These are phyloP conservation scores for Carallia pectinifolia DNA, from an alignment of 345 rosid genomes.

Conservation along the genomic window DNA sequence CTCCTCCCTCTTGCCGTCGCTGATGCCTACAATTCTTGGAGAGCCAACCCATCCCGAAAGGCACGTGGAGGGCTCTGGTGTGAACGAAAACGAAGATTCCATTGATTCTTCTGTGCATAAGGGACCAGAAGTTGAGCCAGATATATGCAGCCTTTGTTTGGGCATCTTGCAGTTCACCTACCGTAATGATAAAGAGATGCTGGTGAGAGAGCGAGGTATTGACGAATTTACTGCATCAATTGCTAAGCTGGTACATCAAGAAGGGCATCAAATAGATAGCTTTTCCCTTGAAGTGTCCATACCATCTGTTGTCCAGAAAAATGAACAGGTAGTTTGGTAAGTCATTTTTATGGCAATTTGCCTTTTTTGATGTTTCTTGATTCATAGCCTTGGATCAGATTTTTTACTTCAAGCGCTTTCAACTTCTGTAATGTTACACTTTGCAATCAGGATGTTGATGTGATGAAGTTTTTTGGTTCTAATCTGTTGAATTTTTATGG, in stretches of 20 bases:
- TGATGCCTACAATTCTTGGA: constrained; percentile 29
- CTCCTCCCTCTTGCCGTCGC: constrained; percentile 31
- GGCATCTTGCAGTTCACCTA: constrained; percentile 72
- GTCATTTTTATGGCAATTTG: constrained; percentile 8
- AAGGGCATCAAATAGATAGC: constrained; percentile 55
- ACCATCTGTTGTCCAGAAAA: constrained; percentile 53
- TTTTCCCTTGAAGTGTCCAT: constrained; percentile 74
- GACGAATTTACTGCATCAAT: constrained; percentile 44
- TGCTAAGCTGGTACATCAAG: constrained; percentile 58
- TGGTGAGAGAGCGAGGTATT: constrained; percentile 38
- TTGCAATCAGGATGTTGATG: background rate
- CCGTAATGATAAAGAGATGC: constrained; percentile 34
- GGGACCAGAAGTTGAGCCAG: constrained; percentile 31
- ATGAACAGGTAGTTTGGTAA: constrained; percentile 59
- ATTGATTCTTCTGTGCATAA: background rate
- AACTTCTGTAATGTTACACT: too few relatives aligned
- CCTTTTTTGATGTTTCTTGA: background rate
- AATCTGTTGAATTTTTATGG: background rate
- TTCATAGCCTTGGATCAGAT: background rate
- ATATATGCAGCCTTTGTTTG: constrained; percentile 63
- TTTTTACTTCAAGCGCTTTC: background rate
- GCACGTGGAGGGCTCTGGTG: constrained; percentile 6
- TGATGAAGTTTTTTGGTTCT: background rate
- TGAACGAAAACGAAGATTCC: background rate
- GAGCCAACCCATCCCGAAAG: constrained; percentile 1